Percentiles rank a stretch among this genome's conserved stretches.
These are phyloP conservation scores for Nannizzia gypsea DNA, from an alignment of 2,329 filamentous ascomycete genomes.

Conservation along the genomic window DNA sequence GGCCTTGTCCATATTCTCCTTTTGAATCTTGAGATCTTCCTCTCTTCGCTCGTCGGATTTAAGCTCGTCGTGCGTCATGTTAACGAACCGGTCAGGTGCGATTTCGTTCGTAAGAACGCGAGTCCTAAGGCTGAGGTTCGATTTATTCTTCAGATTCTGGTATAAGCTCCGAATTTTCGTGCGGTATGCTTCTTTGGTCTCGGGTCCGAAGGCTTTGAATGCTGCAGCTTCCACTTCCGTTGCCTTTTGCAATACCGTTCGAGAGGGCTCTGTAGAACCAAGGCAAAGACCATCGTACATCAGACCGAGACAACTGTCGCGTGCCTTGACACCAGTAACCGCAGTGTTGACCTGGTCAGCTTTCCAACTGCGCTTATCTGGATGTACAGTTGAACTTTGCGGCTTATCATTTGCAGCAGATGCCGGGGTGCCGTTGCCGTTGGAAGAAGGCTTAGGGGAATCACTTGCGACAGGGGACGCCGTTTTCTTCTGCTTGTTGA, in stretches of 20 bases:
- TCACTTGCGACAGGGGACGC: conserved; percentile 30
- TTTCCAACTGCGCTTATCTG: conserved; percentile 70
- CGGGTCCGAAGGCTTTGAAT: conserved; percentile 56
- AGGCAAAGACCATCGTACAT: conserved; percentile 86
- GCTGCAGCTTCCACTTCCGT: conserved; percentile 68
- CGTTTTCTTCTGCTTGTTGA: conserved; percentile 40
- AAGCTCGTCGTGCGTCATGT: conserved; percentile 81
- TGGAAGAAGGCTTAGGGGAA: conserved; percentile 36
- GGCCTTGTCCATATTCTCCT: conserved; percentile 94
- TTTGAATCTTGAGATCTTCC: conserved; percentile 62
- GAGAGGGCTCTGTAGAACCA: conserved; percentile 48
- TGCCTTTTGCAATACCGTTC: conserved; percentile 53
- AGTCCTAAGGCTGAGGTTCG: conserved; percentile 63
- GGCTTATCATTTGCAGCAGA: conserved; percentile 33
- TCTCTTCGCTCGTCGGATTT: conserved; percentile 72
- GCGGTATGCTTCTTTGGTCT: conserved; percentile 63
- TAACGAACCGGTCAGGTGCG: conserved; percentile 59
- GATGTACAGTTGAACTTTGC: conserved; percentile 45
- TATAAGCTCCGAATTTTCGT: conserved; percentile 85
- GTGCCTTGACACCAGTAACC: conserved; percentile 59
- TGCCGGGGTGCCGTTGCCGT: conserved; percentile 45
- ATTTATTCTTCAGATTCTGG: conserved; percentile 87
- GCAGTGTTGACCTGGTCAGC: conserved; percentile 68
- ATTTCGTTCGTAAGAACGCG: conserved; percentile 68
- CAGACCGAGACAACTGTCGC: conserved; percentile 78